Evolutionary conservation across 1,139 yeast genomes (phyloP), one percentile per base, ranked within the genome.

Genomic region (Zygosaccharomyces pseudobailii): DNA sequence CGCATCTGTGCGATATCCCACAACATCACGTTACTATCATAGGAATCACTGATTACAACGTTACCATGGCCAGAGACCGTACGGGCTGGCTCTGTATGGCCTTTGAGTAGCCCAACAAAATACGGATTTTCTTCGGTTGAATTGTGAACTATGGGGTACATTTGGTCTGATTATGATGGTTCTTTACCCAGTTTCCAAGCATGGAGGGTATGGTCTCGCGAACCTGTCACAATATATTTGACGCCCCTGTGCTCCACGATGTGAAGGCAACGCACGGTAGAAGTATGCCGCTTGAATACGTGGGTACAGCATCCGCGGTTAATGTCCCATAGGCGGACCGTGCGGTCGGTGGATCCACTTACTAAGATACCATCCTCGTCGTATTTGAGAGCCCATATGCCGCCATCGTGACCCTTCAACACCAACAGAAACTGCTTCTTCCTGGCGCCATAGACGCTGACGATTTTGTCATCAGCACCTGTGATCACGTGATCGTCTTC

Each of bases 341-440:
- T 83, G 56, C 96, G 76, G 68, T 90, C 97, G 1, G 96, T 89
- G 1, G 95, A 84, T 0, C 97, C 97, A 53, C 94, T 84, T 0
- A 89, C 95, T 36, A 90, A 70, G 1, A 87, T 84, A 6, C 67
- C 67, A 42, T 61, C 59, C 28, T 55, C 57, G 38, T 58, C 79
- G 63, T 89, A 90, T 66, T 92, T 89, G 63, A 92, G 73, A 1
- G 98, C 97, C 99, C 99, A 92, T 7, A 94, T 98, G 24, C 98
- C 98, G 41, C 97, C 97, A 50, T 87, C 95, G 62, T 92, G 98
- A 9, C 97, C 97, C 46, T 76, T 74, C 43, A 92, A 72, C 2
- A 86, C 84, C 42, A 80, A 74, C n/a, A 84, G 60, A 40, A 84
- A 71, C 40, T 72, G 71, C 4, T 97, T 97, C 0, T 87, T 82